phyloP scores from a whole-genome alignment of 129 eudicot species.

The Kitagawia praeruptora region DNA sequence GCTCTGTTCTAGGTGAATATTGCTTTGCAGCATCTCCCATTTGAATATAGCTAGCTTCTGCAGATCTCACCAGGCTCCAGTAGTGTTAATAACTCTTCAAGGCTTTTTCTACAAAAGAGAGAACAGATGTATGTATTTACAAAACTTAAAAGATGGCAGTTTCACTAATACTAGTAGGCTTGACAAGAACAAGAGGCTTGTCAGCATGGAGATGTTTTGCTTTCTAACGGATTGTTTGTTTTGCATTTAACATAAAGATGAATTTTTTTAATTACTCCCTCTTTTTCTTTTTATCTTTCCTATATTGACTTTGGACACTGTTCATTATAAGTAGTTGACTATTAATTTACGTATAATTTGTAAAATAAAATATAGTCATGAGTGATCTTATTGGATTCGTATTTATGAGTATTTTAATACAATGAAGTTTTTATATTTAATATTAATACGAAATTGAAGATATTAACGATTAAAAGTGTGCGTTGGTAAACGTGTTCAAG shows the following conservation, averaged over 20 bases:
- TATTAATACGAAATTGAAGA: no score
- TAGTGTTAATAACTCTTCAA: background rate
- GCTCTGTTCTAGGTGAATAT: slow-evolving; percentile 47
- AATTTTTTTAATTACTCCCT: no score
- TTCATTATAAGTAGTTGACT: no score
- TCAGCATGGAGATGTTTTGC: background rate
- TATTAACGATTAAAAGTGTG: no score
- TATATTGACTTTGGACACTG: no score
- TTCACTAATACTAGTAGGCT: background rate
- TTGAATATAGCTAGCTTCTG: background rate
- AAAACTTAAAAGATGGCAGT: background rate
- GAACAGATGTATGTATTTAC: background rate
- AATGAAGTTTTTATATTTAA: no score
- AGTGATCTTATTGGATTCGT: no score
- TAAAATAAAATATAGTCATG: no score
- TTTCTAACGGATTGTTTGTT: background rate
- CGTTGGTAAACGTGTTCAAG: no score
- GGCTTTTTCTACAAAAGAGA: background rate
- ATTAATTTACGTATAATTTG: no score
- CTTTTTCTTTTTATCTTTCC: no score
- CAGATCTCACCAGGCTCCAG: background rate
- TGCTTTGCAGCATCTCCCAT: slow-evolving; percentile 76
- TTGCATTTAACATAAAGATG: background rate
- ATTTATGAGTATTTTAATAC: no score
- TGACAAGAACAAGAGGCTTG: background rate